Evolutionary conservation across 2,329 filamentous ascomycete genomes (phyloP).

Genomic region (Cordyceps tenuipes): DNA sequence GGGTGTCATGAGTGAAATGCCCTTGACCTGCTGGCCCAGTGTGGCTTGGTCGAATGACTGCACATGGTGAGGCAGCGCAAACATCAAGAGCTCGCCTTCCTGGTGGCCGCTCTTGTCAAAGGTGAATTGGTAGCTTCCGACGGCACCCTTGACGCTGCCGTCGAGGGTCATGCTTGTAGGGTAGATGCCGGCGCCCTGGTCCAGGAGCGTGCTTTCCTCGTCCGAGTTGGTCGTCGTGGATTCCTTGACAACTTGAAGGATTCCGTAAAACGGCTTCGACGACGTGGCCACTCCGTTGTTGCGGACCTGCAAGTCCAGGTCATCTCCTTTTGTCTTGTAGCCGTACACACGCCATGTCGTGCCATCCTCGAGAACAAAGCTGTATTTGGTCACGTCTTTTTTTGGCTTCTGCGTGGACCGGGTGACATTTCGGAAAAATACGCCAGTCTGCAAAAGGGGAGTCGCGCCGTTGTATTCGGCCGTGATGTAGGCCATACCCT

Average conservation of each 20-base stretch:
- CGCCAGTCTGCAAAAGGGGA: conserved; percentile 64
- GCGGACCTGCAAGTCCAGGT: conserved; percentile 59
- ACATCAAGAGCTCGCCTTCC: conserved; percentile 64
- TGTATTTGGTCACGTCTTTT: conserved; percentile 66
- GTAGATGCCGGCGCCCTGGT: conserved; percentile 69
- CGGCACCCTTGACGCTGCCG: conserved; percentile 49
- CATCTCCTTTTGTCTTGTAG: conserved; percentile 47
- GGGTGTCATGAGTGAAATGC: conserved; percentile 62
- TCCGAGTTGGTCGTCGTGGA: conserved; percentile 45
- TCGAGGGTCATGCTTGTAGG: conserved; percentile 55
- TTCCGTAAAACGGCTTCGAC: conserved; percentile 61
- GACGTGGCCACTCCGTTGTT: conserved; percentile 60
- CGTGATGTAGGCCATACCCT: conserved; percentile 85
- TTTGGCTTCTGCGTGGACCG: conserved; percentile 48
- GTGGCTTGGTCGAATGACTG: conserved; percentile 59
- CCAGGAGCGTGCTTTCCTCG: conserved; percentile 46
- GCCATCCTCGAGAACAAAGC: conserved; percentile 61
- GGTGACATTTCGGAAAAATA: conserved; percentile 66
- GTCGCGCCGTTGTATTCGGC: conserved; percentile 62
- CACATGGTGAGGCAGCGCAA: conserved; percentile 78
- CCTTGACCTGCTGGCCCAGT: conserved; percentile 38
- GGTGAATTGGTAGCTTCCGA: conserved; percentile 63
- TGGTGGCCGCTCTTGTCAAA: conserved; percentile 64
- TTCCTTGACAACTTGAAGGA: conserved; percentile 77
- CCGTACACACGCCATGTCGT: conserved; percentile 76